These are phyloP conservation scores for Metarhizium album DNA, from an alignment of 2,329 filamentous ascomycete genomes.

Conservation along the genomic window DNA sequence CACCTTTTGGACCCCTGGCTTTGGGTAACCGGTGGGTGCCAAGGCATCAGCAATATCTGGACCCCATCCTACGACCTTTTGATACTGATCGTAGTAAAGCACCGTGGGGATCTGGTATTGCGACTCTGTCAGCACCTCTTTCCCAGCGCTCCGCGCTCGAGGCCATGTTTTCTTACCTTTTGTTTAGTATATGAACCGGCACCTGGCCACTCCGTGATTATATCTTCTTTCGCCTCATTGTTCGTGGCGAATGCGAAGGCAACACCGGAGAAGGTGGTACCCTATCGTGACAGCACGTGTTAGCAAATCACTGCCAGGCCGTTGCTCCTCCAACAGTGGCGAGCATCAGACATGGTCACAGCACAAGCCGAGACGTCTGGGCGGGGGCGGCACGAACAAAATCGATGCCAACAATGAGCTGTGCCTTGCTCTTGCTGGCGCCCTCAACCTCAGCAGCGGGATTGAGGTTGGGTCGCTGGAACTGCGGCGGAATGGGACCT, in stretches of 20 bases:
- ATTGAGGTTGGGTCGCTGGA: slow-evolving; percentile 27
- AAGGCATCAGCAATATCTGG: slow-evolving; percentile 95
- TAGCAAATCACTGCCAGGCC: slow-evolving; percentile 3
- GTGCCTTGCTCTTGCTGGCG: slow-evolving; percentile 81
- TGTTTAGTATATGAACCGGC: slow-evolving; percentile 97
- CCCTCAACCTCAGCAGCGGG: slow-evolving; percentile 70
- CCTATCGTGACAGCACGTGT: slow-evolving; percentile 38
- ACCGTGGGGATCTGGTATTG: slow-evolving; percentile 81
- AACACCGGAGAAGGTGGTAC: slow-evolving; percentile 95
- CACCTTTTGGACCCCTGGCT: slow-evolving; percentile 95
- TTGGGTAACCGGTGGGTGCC: slow-evolving; percentile 93
- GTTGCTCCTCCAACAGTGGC: neutral
- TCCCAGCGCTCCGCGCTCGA: neutral
- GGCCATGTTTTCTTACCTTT: slow-evolving; percentile 51
- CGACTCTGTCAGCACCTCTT: neutral
- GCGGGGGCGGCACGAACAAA: slow-evolving; percentile 54
- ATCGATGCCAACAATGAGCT: slow-evolving; percentile 97
- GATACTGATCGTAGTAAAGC: slow-evolving; percentile 99
- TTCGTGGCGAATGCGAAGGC: slow-evolving; percentile 96
- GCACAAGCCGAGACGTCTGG: neutral
- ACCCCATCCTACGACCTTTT: slow-evolving; percentile 99
- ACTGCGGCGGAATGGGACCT: slow-evolving; percentile 29
- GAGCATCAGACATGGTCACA: neutral
- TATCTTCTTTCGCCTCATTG: slow-evolving; percentile 95
- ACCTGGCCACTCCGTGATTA: slow-evolving; percentile 98